Percentiles rank a stretch among this genome's conserved stretches.
These are phyloP conservation scores for Candida ponderosae DNA, from an alignment of 805 yeast genomes.

Conservation along the genomic window DNA sequence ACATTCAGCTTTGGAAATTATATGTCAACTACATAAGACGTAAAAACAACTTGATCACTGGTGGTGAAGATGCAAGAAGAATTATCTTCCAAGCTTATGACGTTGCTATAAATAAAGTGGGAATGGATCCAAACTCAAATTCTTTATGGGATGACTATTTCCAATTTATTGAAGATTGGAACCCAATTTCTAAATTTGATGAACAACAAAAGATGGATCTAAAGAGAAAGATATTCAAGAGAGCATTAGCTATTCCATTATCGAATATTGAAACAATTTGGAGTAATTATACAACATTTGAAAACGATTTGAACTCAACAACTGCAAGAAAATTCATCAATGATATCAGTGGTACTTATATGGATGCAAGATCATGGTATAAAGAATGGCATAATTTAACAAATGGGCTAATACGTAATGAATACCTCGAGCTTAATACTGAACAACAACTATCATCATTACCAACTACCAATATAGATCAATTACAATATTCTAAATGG, in stretches of 20 bases:
- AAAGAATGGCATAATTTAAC: conserved; percentile 63
- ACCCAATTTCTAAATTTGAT: conserved; percentile 76
- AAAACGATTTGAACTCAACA: conserved; percentile 61
- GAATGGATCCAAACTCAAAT: conserved; percentile 66
- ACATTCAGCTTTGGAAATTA: conserved; percentile 65
- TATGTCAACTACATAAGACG: conserved; percentile 75
- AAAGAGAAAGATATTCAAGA: conserved; percentile 64
- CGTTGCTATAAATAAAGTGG: conserved; percentile 70
- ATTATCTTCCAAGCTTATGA: conserved; percentile 77
- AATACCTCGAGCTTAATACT: conserved; percentile 16
- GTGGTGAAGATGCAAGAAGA: conserved; percentile 73
- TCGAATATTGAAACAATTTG: conserved; percentile 69
- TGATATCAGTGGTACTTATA: conserved; percentile 75
- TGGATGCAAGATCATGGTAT: conserved; percentile 76
- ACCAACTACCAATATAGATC: conserved; percentile 19
- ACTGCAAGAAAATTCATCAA: conserved; percentile 81
- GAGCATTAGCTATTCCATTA: conserved; percentile 69
- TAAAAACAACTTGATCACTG: conserved; percentile 58
- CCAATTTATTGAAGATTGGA: conserved; percentile 71
- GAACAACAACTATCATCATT: conserved; percentile 12
- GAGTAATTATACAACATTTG: conserved; percentile 78
- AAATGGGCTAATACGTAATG: conserved; percentile 36
- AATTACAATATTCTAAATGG: conserved; percentile 48
- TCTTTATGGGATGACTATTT: conserved; percentile 77
- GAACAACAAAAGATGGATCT: conserved; percentile 73